These are phyloP conservation scores for Fusarium pseudograminearum DNA, from an alignment of 2,329 filamentous ascomycete species.

Conservation along the genomic window DNA sequence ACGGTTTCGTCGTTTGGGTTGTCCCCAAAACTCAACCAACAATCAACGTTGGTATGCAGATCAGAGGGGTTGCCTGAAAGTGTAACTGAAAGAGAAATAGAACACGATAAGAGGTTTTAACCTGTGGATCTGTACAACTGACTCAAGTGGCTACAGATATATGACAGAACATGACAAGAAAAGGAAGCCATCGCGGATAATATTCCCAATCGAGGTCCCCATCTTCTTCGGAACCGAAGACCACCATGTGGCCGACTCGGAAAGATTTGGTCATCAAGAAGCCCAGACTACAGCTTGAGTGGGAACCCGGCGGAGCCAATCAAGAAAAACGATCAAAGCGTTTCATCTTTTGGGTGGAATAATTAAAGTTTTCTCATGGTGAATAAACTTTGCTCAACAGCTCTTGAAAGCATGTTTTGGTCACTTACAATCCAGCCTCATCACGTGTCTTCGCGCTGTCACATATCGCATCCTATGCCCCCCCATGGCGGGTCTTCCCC, in stretches of 20 bases:
- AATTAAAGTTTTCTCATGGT: slow-evolving; percentile 4
- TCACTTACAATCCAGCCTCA: slow-evolving; percentile 7
- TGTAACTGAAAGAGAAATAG: slow-evolving; percentile 5
- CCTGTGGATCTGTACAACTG: background rate
- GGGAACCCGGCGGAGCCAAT: background rate
- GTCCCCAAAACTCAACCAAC: background rate
- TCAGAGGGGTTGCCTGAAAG: slow-evolving; percentile 19
- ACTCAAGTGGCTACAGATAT: background rate
- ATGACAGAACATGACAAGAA: background rate
- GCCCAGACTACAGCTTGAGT: background rate
- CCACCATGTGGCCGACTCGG: background rate
- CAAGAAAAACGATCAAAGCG: background rate
- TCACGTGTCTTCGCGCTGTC: slow-evolving; percentile 48
- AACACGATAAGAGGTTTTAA: background rate
- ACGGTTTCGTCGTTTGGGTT: slow-evolving; percentile 4
- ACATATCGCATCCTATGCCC: slow-evolving; percentile 19
- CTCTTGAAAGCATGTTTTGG: slow-evolving; percentile 10
- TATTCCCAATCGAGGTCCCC: slow-evolving; percentile 7
- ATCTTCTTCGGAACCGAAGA: slow-evolving; percentile 8
- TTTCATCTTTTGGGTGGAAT: too few species aligned
- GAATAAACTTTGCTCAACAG: background rate
- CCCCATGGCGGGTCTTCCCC: background rate
- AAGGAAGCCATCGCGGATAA: background rate
- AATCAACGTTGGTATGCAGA: slow-evolving; percentile 31
- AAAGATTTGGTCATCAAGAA: slow-evolving; percentile 6